Evolutionary conservation across 1,284 basidiomycete genomes (phyloP).

Genomic region (Sporisorium graminicola): DNA sequence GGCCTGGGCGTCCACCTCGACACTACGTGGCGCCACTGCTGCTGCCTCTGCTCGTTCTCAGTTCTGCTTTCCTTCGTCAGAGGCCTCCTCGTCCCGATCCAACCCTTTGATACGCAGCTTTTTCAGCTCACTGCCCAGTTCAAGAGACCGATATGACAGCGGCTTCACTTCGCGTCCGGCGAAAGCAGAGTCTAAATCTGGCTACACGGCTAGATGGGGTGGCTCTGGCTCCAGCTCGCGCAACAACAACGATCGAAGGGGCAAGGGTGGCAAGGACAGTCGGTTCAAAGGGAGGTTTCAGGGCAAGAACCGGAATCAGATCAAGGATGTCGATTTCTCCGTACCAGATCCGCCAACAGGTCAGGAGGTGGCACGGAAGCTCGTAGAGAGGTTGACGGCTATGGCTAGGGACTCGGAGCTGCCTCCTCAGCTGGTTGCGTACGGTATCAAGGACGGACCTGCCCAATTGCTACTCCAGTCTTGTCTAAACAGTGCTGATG

Average conservation of each 20-base stretch:
- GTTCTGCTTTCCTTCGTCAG: conserved; percentile 2
- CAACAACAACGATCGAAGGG: neutral
- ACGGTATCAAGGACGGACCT: conserved; percentile 36
- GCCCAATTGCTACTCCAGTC: conserved; percentile 17
- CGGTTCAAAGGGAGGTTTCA: conserved; percentile 20
- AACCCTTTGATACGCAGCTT: conserved; percentile 5
- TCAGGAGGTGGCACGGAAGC: conserved; percentile 27
- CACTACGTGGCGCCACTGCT: neutral
- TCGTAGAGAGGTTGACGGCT: conserved; percentile 20
- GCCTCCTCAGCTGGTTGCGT: conserved; percentile 27
- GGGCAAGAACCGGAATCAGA: neutral
- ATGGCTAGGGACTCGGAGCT: conserved; percentile 22
- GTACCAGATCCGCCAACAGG: conserved; percentile 25
- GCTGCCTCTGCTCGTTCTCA: neutral
- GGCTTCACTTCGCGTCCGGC: conserved; percentile 10
- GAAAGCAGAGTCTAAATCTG: neutral
- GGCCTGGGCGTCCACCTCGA: neutral
- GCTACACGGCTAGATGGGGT: neutral
- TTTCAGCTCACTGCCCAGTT: neutral
- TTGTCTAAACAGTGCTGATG: neutral
- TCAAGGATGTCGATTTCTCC: conserved; percentile 25
- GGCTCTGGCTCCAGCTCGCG: neutral
- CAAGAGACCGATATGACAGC: conserved; percentile 18
- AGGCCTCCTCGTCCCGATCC: conserved; percentile 4
- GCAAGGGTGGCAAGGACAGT: conserved; percentile 1